Evolutionary conservation across 75 land plant species (phyloP), one percentile per base, ranked within the genome.

Genomic region (Picea glauca): DNA sequence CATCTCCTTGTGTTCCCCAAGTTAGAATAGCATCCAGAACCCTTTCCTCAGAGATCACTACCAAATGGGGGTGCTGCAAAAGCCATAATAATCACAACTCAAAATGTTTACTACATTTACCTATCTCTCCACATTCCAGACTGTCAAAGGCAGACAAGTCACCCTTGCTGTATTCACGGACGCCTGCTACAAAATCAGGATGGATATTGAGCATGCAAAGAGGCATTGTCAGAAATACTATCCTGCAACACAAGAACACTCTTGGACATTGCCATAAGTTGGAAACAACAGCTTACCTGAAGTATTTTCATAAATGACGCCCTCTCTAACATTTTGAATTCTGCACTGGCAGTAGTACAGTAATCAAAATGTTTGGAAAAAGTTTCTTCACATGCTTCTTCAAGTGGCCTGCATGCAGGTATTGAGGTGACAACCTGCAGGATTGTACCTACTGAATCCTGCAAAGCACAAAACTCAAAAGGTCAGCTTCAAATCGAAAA

Each of bases 341-440:
- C 88, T 20, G 79, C 64, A 79, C 82, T 88, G 33, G 91, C 87
- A 76, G 90, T 84, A 61, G 93, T 85, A 56, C 93, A 97, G 40
- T 92, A 96, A 74, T 97, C 98, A 83, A 97, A 97, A 78, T 94
- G 95, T 84, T 83, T 88, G 8, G 99, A 80, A 77, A 92, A 95
- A 64, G 83, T 86, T 78, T 92, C 96, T 79, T 90, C 87, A 74
- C 99, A 97, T 74, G 92, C 80, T 80, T 97, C 98, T 78, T 94
- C 84, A 32, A 97, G 83, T 20, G 85, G 79, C 83, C 91, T 87
- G 83, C 94, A 97, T 7, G 87, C 83, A 62, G 88, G 92, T 79
- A 97, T 74, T 76, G 90, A 86, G 60, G 92, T 79, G 68, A 96
- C 85, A 58, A 88, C 92, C 83, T 84, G 93, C 76, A 97, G 84